These are phyloP conservation scores for Metschnikowia henanensis DNA, from an alignment of 805 yeast species.

Conservation along the genomic window DNA sequence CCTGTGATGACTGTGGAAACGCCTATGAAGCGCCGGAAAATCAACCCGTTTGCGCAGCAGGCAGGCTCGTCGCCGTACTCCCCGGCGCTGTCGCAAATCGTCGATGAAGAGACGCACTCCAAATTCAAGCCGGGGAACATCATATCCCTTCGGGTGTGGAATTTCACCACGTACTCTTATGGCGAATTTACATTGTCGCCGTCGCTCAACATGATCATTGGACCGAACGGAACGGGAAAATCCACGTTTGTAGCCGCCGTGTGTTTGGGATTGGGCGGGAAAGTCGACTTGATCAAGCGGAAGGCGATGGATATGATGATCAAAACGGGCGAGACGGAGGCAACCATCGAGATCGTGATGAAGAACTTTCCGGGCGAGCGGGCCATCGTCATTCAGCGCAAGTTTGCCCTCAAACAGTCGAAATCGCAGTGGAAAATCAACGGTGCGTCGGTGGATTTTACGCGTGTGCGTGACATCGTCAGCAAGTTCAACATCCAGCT, in stretches of 20 bases:
- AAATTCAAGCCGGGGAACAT: constrained; percentile 45
- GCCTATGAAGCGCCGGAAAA: background rate
- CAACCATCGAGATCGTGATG: constrained; percentile 51
- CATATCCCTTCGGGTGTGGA: constrained; percentile 50
- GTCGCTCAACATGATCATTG: constrained; percentile 84
- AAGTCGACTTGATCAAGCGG: constrained; percentile 69
- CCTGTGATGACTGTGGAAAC: background rate
- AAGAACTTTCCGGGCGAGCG: constrained; percentile 37
- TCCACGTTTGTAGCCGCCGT: constrained; percentile 91
- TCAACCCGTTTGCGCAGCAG: constrained; percentile 4
- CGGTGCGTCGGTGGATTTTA: constrained; percentile 39
- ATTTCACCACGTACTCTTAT: constrained; percentile 67
- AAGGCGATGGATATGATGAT: constrained; percentile 68
- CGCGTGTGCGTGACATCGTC: constrained; percentile 45
- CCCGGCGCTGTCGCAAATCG: background rate
- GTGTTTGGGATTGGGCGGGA: constrained; percentile 85
- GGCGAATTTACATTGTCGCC: constrained; percentile 82
- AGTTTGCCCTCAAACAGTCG: constrained; percentile 35
- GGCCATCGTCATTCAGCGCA: constrained; percentile 44
- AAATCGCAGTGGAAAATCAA: constrained; percentile 58
- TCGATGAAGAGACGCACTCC: background rate
- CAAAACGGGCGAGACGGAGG: constrained; percentile 56
- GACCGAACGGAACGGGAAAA: constrained; percentile 97
- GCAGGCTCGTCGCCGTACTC: background rate
- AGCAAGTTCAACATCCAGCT: constrained; percentile 70